phyloP scores from a whole-genome alignment of 257 asterid species.

The Paraleonurus japonicus region DNA sequence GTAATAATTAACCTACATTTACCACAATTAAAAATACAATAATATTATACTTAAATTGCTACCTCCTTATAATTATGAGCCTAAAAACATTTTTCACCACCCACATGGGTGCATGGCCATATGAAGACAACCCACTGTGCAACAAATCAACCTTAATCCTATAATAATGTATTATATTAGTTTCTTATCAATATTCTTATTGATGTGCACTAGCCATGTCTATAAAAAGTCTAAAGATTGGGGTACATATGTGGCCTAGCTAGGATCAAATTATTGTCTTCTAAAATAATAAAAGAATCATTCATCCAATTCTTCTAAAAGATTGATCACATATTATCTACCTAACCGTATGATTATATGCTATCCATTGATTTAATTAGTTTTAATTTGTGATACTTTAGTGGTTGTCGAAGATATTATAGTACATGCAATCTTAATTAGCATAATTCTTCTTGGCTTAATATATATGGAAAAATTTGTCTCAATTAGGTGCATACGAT shows the following conservation, averaged over 20 bases:
- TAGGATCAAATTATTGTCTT: conserved; percentile 25
- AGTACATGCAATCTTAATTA: conserved; percentile 1
- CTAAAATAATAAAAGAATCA: conserved; percentile 10
- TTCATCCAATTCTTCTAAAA: conserved; percentile 13
- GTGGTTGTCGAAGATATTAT: conserved; percentile 19
- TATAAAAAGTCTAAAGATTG: not conserved
- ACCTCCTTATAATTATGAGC: too few relatives aligned
- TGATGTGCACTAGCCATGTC: too few relatives aligned
- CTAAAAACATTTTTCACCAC: too few relatives aligned
- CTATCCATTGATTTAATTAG: not conserved
- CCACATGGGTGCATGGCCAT: not conserved
- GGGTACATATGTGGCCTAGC: conserved; percentile 10
- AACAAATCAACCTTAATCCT: not conserved
- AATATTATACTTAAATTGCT: too few relatives aligned
- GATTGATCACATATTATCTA: conserved; percentile 17
- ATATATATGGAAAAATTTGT: too few relatives aligned
- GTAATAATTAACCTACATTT: too few relatives aligned
- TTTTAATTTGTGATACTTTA: conserved; percentile 11
- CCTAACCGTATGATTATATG: conserved; percentile 14
- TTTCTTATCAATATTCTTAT: not conserved
- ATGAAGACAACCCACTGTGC: not conserved
- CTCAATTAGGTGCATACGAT: too few relatives aligned
- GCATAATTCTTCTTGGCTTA: not conserved
- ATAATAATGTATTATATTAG: not conserved
- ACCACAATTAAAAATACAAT: too few relatives aligned